Evolutionary conservation across 371 early-diverging fungal species (phyloP).

Genomic region (Pancytospora philotis): DNA sequence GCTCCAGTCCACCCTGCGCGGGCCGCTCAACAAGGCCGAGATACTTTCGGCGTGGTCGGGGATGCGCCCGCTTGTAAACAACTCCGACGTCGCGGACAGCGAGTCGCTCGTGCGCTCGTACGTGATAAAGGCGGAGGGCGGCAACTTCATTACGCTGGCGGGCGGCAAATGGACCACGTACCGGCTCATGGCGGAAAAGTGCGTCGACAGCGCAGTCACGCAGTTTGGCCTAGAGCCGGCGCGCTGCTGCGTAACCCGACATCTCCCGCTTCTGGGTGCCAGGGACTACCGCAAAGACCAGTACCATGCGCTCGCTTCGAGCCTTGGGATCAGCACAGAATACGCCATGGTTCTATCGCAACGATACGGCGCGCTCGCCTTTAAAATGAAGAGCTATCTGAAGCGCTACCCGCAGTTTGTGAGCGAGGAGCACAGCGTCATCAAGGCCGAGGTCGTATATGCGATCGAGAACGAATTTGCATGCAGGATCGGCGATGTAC

Average conservation of each 20-base stretch:
- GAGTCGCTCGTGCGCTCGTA: slow-evolving; percentile 85
- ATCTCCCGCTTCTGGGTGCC: slow-evolving; percentile 70
- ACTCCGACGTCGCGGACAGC: slow-evolving; percentile 76
- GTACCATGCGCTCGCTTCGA: slow-evolving; percentile 75
- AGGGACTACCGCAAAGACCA: slow-evolving; percentile 73
- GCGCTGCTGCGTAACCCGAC: slow-evolving; percentile 65
- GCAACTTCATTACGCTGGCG: slow-evolving; percentile 79
- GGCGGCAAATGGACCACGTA: slow-evolving; percentile 99
- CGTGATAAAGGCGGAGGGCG: slow-evolving; percentile 72
- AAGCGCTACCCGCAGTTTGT: slow-evolving; percentile 60
- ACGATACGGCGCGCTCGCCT: slow-evolving; percentile 82
- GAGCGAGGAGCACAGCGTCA: slow-evolving; percentile 73
- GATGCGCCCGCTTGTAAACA: slow-evolving; percentile 90
- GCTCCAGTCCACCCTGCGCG: slow-evolving; percentile 74
- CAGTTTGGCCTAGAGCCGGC: slow-evolving; percentile 61
- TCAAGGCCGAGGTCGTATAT: slow-evolving; percentile 85
- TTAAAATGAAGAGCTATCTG: slow-evolving; percentile 7
- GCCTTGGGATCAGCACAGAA: slow-evolving; percentile 78
- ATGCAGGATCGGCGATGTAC: slow-evolving; percentile 74
- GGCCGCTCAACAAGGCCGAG: slow-evolving; percentile 80
- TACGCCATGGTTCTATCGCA: slow-evolving; percentile 77
- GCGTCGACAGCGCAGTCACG: slow-evolving; percentile 75
- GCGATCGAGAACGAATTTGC: slow-evolving; percentile 82
- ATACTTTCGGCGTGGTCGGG: slow-evolving; percentile 93
- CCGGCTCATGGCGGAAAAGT: slow-evolving; percentile 91